A percentile compares a stretch with the other conserved stretches of the same genome.
These are phyloP conservation scores for Gaertneriomyces sp. DNA, from an alignment of 192 early-diverging fungal species.

Conservation along the genomic window DNA sequence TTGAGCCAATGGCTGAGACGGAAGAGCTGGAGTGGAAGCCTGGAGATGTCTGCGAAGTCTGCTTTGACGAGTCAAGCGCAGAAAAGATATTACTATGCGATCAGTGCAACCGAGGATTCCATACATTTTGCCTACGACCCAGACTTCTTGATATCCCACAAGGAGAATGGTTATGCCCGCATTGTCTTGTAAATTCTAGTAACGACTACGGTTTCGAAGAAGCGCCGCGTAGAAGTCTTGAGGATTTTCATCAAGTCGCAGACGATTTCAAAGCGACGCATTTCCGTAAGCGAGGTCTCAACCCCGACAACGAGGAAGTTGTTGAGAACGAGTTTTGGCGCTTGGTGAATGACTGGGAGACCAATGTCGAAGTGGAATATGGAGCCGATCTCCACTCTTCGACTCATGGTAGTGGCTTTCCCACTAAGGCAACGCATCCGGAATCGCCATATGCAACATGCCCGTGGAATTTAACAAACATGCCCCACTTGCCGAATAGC, in stretches of 20 bases:
- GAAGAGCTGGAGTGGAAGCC: too few relatives aligned
- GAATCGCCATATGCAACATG: conserved; percentile 62
- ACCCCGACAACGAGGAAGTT: conserved; percentile 2
- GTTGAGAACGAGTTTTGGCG: conserved; percentile 93
- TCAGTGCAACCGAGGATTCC: conserved; percentile 79
- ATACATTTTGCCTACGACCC: conserved; percentile 75
- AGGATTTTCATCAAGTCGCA: conserved; percentile 73
- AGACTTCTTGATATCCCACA: conserved; percentile 54
- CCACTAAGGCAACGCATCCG: conserved; percentile 62
- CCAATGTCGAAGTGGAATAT: conserved; percentile 91
- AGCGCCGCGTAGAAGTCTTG: conserved; percentile 66
- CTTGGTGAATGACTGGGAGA: conserved; percentile 78
- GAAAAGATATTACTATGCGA: conserved; percentile 81
- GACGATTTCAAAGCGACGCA: conserved; percentile 77
- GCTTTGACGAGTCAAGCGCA: conserved; percentile 47
- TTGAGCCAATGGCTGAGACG: too few relatives aligned
- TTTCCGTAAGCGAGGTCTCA: conserved; percentile 50
- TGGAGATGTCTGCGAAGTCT: conserved; percentile 39
- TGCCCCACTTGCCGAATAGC: conserved; percentile 75
- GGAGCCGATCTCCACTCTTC: conserved; percentile 92
- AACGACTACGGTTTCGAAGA: conserved; percentile 95
- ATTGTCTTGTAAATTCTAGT: conserved; percentile 72
- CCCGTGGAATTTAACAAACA: conserved; percentile 86
- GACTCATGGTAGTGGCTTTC: conserved; percentile 90
- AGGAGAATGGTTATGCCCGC: conserved; percentile 81